phyloP scores from a whole-genome alignment of 75 land plant species.

The Pinus albicaulis region DNA sequence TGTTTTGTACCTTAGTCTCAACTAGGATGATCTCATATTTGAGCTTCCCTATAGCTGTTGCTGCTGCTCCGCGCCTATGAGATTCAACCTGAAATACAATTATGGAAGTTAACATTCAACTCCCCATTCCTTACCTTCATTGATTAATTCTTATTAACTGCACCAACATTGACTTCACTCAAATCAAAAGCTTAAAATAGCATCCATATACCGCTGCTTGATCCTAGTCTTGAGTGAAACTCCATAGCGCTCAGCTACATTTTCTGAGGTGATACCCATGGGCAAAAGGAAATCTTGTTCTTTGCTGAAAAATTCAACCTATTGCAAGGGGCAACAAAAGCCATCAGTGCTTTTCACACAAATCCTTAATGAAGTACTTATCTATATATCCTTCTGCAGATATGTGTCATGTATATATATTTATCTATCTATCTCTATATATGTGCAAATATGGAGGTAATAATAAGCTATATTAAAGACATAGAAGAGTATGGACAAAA shows the following conservation, averaged over 20 bases:
- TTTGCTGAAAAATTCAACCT: conserved; percentile 62
- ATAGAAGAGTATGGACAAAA: background rate
- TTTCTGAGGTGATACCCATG: conserved; percentile 98
- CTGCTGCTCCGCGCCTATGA: conserved; percentile 86
- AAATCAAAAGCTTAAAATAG: conserved; percentile 5
- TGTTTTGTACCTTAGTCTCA: conserved; percentile 56
- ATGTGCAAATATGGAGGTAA: too few relatives aligned
- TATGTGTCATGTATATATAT: too few relatives aligned
- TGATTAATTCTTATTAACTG: background rate
- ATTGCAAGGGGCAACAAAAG: background rate
- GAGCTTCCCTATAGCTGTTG: conserved; percentile 85
- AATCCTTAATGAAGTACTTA: too few relatives aligned
- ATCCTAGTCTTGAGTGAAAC: conserved; percentile 80
- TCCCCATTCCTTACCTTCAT: background rate
- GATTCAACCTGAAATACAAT: conserved; percentile 55
- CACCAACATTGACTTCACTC: background rate
- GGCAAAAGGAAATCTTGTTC: conserved; percentile 94
- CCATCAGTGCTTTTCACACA: background rate
- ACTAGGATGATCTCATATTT: conserved; percentile 96
- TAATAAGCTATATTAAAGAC: background rate
- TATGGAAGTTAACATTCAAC: background rate
- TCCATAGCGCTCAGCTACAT: conserved; percentile 87
- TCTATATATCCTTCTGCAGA: too few relatives aligned
- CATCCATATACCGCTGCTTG: conserved; percentile 75
- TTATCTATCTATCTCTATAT: too few relatives aligned